Percentiles rank a stretch among this genome's conserved stretches.
Conservation (phyloP, 2,329 filamentous ascomycete species). For the Dothistroma pini region DNA sequence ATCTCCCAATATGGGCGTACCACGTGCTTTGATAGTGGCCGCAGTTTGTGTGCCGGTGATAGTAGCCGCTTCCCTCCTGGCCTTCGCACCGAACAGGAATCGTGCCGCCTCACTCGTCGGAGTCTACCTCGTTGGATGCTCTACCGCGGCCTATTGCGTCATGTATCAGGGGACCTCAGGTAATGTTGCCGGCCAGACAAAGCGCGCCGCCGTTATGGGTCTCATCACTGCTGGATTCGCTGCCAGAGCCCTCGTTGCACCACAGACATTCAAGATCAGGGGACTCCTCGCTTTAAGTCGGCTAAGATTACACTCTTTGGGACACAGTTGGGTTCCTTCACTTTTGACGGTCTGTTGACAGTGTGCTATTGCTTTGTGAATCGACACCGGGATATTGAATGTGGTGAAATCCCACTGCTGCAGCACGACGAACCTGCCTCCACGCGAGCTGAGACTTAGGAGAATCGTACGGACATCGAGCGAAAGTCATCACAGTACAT, state of each 20-base stretch:
- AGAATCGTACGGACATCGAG: not conserved
- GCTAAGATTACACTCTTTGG: conserved; percentile 35
- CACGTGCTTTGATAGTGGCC: conserved; percentile 4
- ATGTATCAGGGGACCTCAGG: conserved; percentile 32
- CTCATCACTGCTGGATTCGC: conserved; percentile 39
- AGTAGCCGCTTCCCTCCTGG: conserved; percentile 1
- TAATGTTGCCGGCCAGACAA: conserved; percentile 49
- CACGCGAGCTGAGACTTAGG: not conserved
- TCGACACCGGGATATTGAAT: not conserved
- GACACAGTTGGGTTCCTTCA: not conserved
- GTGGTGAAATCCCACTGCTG: not conserved
- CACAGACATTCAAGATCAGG: conserved; percentile 33
- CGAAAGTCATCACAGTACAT: not conserved
- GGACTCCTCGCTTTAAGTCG: conserved; percentile 35
- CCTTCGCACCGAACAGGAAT: conserved; percentile 1
- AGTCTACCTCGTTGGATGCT: conserved; percentile 33
- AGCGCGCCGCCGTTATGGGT: conserved; percentile 35
- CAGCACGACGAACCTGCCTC: not conserved
- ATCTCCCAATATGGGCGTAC: not conserved
- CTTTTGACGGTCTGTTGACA: not conserved
- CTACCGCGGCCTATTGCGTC: conserved; percentile 32
- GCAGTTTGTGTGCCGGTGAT: not conserved
- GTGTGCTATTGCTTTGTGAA: not conserved
- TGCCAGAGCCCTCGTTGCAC: conserved; percentile 38
- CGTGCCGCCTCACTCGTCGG: conserved; percentile 24